Base-by-base conservation (phyloP, 2,329 filamentous ascomycete genomes). In the Aspergillus flavus region DNA sequence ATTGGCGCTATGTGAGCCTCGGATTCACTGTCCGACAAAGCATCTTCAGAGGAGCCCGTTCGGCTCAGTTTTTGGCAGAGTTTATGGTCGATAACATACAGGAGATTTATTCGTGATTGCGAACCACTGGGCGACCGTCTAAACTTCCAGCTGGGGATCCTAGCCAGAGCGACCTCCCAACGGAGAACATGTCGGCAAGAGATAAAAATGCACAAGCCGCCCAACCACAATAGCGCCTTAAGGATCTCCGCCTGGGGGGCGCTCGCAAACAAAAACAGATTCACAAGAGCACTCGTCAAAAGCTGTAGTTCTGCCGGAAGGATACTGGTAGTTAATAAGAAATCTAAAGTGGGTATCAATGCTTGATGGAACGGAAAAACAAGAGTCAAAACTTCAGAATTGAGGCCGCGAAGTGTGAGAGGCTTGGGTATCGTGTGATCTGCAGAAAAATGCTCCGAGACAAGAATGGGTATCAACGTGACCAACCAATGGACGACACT, bases 61-160 rank as follows among this genome's bases (percentile, higher is more conserved):
- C 79, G 75, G 59, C 80, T 84, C 59, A 88, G 74, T 39, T 79
- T 81, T 50, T 81, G 79, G 72, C 84, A 84, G 0, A 84, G 76
- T 62, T 84, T 68, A 66, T 79, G 68, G 68, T 82, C 72, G 61
- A 79, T 75, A 69, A 78, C 59, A 65, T 79, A 77, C 69, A 83
- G 72, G 68, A 82, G 67, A 69, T 75, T 65, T 65, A 76, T 70
- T 41, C 73, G 64, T 61, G 78, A 75, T 68, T 79, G 77, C 61
- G 74, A 72, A 6, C 69, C 71, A 34, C 73, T 74, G 1, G 80
- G 75, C 21, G 83, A 80, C 61, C 89, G 87, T 69, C 88, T 86
- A 71, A 98, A 94, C 50, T 94, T 91, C 93, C 94, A 97, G 70
- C 89, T 93, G 2, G 95, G 95, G 21, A 98, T 92, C 62, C 94